Percentiles rank a stretch among this genome's conserved stretches.
Evolutionary conservation across 495 filamentous ascomycete genomes (phyloP).

Genomic region (Polyplosphaeria fusca): DNA sequence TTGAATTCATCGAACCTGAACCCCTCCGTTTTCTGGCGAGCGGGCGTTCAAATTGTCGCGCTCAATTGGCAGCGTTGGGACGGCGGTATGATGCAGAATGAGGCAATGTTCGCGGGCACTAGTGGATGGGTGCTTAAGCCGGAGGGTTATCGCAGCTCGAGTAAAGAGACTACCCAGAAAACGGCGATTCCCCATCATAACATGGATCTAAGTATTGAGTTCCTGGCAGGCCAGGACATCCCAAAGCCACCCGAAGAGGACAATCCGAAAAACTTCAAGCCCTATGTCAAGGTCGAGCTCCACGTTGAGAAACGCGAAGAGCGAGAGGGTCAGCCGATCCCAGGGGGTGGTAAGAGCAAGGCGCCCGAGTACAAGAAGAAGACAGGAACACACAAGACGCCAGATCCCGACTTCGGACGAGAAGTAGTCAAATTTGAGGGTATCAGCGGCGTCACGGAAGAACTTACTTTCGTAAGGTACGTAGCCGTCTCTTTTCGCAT

Average conservation of each 20-base stretch:
- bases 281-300: slow-evolving; percentile 78
- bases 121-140: slow-evolving; percentile 86
- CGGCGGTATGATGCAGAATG: slow-evolving; percentile 92
- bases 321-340: slow-evolving; percentile 39
- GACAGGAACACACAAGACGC: slow-evolving; percentile 59
- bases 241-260: slow-evolving; percentile 54
- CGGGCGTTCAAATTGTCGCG: slow-evolving; percentile 87
- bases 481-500: slow-evolving; percentile 33
- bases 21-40: slow-evolving; percentile 77
- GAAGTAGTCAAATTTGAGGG: slow-evolving; percentile 61
- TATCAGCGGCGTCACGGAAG: slow-evolving; percentile 66
- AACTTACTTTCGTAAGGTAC: slow-evolving; percentile 75
- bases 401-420: slow-evolving; percentile 66
- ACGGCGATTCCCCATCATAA: slow-evolving; percentile 41
- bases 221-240: slow-evolving; percentile 57
- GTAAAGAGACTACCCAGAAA: slow-evolving; percentile 27
- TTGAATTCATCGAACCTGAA: slow-evolving; percentile 83
- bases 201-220: slow-evolving; percentile 53
- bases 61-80: slow-evolving; percentile 94
- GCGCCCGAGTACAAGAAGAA: slow-evolving; percentile 66
- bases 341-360: slow-evolving; percentile 47
- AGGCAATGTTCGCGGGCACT: slow-evolving; percentile 82
- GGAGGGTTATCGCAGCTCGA: slow-evolving; percentile 54
- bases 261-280: slow-evolving; percentile 60
- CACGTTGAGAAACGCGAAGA: slow-evolving; percentile 64